Evolutionary conservation across 1,139 yeast species (phyloP), one percentile per base, ranked within the genome.

Genomic region (Yamadazyma blattariae): DNA sequence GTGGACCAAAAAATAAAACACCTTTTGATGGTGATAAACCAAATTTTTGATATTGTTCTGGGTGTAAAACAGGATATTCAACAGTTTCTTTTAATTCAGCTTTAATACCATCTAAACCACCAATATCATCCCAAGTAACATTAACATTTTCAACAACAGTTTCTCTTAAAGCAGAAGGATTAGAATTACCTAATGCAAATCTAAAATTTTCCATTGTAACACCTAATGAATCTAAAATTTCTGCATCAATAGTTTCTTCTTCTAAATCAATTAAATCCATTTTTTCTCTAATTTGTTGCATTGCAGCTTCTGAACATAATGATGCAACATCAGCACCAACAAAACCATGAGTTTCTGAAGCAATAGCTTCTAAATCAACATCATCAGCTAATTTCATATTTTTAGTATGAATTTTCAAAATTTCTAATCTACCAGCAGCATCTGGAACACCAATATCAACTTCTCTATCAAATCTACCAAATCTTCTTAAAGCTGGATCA

Each of bases 381-480:
- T 87, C 98, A 44, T 82, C 96, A 30, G 79, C 92, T 54, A 92
- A 76, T 67, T 92, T 94, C 98, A 92, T 94, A 69, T 94, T 94
- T 72, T 92, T 92, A 44, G 98, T 92, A 56, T 70, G 76, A 40
- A 70, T 70, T 66, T 95, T 82, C 56, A 94, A 75, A 51, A 92
- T 92, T 70, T 94, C 99, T 52, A 92, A 77, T 71, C 99, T 87
- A 52, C 98, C 98, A 48, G 95, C 88, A 40, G 97, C 97, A 68
- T 92, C 98, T 40, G 98, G 98, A 52, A 92, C 95, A 64, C 98
- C 97, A 57, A 92, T 89, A 64, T 92, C 98, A 47, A 92, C 97
- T 69, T 92, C 99, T 68, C 97, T 84, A 64, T 94, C 99, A 58
- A 94, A 92, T 71, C 99, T 85, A 59, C 99, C 99, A 51, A 90